Conservation (phyloP, 2,329 filamentous ascomycete genomes). For the Aspergillus sp. region DNA sequence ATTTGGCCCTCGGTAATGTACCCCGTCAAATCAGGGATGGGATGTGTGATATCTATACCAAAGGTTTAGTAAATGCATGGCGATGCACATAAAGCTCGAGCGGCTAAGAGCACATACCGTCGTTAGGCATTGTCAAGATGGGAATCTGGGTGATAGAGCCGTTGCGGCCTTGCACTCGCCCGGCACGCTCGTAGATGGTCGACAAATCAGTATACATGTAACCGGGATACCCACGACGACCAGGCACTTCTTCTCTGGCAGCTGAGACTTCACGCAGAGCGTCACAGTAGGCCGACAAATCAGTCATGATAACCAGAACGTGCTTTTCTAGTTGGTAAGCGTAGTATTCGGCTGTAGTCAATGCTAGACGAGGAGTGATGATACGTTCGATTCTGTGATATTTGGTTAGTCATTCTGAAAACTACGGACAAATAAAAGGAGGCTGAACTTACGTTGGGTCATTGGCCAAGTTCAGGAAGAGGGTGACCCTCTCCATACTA, state of each 20-base stretch:
- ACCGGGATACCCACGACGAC: constrained; percentile 98
- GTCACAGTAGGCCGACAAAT: constrained; percentile 97
- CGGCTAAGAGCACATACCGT: constrained; percentile 55
- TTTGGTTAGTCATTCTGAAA: constrained; percentile 4
- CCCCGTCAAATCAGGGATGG: constrained; percentile 96
- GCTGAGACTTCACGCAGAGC: constrained; percentile 98
- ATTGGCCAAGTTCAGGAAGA: constrained; percentile 99
- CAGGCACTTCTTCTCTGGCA: constrained; percentile 96
- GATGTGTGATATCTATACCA: constrained; percentile 84
- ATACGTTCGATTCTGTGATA: constrained; percentile 88
- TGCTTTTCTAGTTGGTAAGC: constrained; percentile 99
- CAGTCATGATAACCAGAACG: constrained; percentile 96
- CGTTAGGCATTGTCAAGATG: constrained; percentile 99
- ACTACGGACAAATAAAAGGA: not conserved
- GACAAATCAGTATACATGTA: constrained; percentile 99
- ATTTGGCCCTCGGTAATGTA: constrained; percentile 99
- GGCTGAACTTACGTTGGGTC: constrained; percentile 78
- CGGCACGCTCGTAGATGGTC: constrained; percentile 98
- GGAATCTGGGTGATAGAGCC: constrained; percentile 99
- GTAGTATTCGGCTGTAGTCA: constrained; percentile 99
- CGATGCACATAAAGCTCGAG: not conserved
- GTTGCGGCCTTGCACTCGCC: constrained; percentile 93
- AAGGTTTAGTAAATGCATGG: constrained; percentile 3
- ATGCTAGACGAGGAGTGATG: constrained; percentile 95
- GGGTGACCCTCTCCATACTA: constrained; percentile 91